Conservation (phyloP, 768 basidiomycete genomes). For the Tricholomella constricta region DNA sequence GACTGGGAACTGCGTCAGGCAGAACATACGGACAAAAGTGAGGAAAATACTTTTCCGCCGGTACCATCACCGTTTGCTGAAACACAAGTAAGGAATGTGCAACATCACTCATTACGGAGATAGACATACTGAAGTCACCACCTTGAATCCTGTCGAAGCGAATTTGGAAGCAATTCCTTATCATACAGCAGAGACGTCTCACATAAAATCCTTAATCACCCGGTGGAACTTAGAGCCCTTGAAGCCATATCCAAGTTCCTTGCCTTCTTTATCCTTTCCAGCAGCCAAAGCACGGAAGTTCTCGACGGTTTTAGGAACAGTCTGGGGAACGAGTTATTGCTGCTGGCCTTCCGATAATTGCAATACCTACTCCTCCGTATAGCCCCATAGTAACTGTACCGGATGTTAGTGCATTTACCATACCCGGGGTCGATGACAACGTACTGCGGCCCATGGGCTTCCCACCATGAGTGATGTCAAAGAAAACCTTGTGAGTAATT, state of each 20-base stretch:
- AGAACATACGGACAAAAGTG: background rate
- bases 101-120: background rate
- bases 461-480: constrained; percentile 93
- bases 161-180: background rate
- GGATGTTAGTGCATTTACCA: constrained; percentile 11
- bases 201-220: constrained; percentile 94
- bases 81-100: constrained; percentile 17
- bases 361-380: constrained; percentile 73
- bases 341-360: background rate
- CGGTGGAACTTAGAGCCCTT: constrained; percentile 97
- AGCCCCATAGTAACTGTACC: constrained; percentile 79
- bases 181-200: constrained; percentile 18
- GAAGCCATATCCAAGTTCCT: constrained; percentile 84
- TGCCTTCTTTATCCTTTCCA: constrained; percentile 77
- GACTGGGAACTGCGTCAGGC: constrained; percentile 47
- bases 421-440: constrained; percentile 19
- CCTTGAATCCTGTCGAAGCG: constrained; percentile 79
- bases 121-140: constrained; percentile 89
- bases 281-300: constrained; percentile 96
- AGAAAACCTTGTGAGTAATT: constrained; percentile 92
- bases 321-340: constrained; percentile 42
- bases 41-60: constrained; percentile 72
- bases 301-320: constrained; percentile 94
- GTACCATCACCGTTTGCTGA: constrained; percentile 84
- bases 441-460: constrained; percentile 79